phyloP scores from a whole-genome alignment of 2,329 filamentous ascomycete species.

The Pseudogymnoascus sp. region DNA sequence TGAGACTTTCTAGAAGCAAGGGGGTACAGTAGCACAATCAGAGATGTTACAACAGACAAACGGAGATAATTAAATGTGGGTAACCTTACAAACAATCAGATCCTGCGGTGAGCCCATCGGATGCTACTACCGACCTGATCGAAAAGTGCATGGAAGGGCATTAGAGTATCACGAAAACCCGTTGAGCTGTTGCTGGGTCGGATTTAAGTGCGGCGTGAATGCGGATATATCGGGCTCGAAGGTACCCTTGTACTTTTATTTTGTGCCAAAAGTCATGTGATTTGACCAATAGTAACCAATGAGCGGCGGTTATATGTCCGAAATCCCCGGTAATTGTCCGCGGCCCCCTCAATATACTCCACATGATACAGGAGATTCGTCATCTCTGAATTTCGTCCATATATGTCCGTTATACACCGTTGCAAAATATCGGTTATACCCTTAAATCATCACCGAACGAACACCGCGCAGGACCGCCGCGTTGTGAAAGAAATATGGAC shows the following conservation, averaged over 20 bases:
- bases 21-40: not conserved
- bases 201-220: not conserved
- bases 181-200: not conserved
- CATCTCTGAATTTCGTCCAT: not conserved
- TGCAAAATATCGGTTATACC: not conserved
- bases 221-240: not conserved
- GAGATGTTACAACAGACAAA: not conserved
- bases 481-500: not conserved
- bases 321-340: slow-evolving; percentile 2
- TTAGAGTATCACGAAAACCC: not conserved
- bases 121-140: not conserved
- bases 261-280: no score
- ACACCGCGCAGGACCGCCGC: not conserved
- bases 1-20: not conserved
- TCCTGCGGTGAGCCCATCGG: not conserved
- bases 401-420: slow-evolving; percentile 1
- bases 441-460: not conserved
- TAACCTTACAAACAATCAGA: not conserved
- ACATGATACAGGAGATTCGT: not conserved
- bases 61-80: slow-evolving; percentile 6
- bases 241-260: not conserved
- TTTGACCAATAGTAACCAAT: not conserved
- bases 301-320: not conserved
- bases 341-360: not conserved
- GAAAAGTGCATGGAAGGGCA: not conserved